Percentiles rank a stretch among this genome's conserved stretches.
Conservation (phyloP, 2,329 filamentous ascomycete species). For the Trichophyton rubrum region DNA sequence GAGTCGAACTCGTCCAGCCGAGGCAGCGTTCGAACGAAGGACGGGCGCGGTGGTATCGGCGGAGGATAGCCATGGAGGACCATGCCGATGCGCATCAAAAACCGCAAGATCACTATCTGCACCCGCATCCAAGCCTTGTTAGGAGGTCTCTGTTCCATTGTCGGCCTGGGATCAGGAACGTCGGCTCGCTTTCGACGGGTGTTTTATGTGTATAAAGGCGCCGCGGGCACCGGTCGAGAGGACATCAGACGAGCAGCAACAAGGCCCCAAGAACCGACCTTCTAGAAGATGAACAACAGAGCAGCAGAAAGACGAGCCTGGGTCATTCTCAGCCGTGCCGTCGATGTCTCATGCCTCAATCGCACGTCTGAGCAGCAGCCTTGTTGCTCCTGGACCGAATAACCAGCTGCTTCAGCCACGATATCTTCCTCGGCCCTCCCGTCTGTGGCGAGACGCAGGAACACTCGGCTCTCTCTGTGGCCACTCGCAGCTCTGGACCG, state of each 20-base stretch:
- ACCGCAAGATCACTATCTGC: conserved; percentile 54
- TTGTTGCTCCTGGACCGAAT: background rate
- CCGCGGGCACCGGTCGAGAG: background rate
- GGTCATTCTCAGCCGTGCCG: background rate
- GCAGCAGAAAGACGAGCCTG: background rate
- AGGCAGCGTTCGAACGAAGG: conserved; percentile 45
- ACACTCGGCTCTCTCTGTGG: background rate
- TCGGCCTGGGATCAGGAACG: background rate
- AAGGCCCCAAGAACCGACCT: background rate
- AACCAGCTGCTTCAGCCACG: background rate
- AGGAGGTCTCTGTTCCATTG: background rate
- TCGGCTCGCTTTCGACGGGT: background rate
- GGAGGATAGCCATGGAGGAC: conserved; percentile 50
- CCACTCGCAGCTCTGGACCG: too few species aligned
- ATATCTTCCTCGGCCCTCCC: background rate
- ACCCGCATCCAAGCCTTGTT: conserved; percentile 26
- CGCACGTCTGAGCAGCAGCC: background rate
- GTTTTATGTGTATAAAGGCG: background rate
- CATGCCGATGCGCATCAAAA: conserved; percentile 58
- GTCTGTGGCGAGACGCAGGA: background rate
- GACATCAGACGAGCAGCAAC: background rate
- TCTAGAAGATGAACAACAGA: background rate
- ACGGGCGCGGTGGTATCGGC: conserved; percentile 47
- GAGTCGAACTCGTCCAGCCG: conserved; percentile 32
- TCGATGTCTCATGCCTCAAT: background rate